Conservation (phyloP, 2,329 filamentous ascomycete species). For the Ascochyta clinopodiicola region DNA sequence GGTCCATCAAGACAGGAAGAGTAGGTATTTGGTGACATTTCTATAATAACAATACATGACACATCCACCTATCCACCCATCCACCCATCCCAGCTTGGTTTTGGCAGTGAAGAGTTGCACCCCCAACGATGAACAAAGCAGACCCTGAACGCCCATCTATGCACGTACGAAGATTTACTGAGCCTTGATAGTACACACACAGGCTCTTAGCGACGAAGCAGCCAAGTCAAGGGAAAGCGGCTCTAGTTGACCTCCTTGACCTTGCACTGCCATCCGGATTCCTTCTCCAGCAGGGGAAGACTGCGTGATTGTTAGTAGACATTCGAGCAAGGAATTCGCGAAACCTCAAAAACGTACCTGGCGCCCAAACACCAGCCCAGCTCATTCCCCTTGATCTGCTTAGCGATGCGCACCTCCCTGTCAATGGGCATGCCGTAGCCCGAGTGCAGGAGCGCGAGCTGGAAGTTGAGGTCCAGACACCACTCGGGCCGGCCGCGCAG, state of each 20-base stretch:
- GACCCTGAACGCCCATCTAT: slow-evolving; percentile 11
- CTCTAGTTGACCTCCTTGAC: slow-evolving; percentile 68
- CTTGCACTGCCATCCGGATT: slow-evolving; percentile 90
- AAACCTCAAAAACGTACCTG: slow-evolving; percentile 45
- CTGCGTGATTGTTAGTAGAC: slow-evolving; percentile 59
- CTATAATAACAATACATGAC: no score
- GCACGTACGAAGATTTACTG: neutral
- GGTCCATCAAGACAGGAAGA: neutral
- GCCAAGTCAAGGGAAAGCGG: neutral
- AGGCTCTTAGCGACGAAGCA: neutral
- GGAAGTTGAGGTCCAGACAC: slow-evolving; percentile 96
- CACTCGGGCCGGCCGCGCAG: slow-evolving; percentile 83
- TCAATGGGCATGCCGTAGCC: slow-evolving; percentile 98
- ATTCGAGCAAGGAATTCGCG: neutral
- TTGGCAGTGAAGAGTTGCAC: neutral
- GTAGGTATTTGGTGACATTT: neutral
- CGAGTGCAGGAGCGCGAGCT: slow-evolving; percentile 89
- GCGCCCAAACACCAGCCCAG: slow-evolving; percentile 97
- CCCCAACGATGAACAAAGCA: no score
- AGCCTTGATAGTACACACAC: no score
- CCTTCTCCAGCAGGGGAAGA: slow-evolving; percentile 80
- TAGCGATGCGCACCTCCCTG: slow-evolving; percentile 94
- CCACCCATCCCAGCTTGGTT: neutral
- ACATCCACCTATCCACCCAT: neutral
- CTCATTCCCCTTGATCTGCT: slow-evolving; percentile 98